Percentiles rank a stretch among this genome's conserved stretches.
Conservation (phyloP, 805 yeast species). For the Candida sanyiensis region DNA sequence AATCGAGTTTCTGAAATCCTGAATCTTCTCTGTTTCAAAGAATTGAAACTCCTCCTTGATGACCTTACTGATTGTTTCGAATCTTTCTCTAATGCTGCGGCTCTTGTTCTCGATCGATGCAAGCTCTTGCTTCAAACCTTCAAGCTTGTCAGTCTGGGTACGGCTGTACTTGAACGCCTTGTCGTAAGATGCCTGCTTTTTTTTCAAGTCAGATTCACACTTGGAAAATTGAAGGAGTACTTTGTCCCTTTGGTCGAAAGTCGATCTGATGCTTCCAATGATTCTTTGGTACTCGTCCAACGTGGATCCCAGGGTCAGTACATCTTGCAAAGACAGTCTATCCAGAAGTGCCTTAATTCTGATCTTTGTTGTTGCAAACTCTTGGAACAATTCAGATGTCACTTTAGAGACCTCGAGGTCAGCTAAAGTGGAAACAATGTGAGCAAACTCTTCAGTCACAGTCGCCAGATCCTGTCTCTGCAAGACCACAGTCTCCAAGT, state of each 20-base stretch:
- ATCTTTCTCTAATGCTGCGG: conserved; percentile 48
- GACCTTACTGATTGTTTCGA: conserved; percentile 55
- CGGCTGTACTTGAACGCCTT: conserved; percentile 40
- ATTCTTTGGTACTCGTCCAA: conserved; percentile 81
- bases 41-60: conserved; percentile 60
- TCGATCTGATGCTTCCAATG: conserved; percentile 66
- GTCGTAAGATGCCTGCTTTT: conserved; percentile 42
- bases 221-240: conserved; percentile 40
- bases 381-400: conserved; percentile 55
- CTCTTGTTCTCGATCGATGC: conserved; percentile 48
- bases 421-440: conserved; percentile 52
- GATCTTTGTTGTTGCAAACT: conserved; percentile 67
- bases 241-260: conserved; percentile 70
- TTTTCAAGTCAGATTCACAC: conserved; percentile 44
- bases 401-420: conserved; percentile 68
- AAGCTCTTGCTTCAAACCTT: conserved; percentile 53
- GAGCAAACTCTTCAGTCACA: conserved; percentile 63
- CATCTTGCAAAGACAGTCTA: conserved; percentile 77
- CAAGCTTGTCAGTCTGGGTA: conserved; percentile 59
- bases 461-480: conserved; percentile 71
- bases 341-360: conserved; percentile 69
- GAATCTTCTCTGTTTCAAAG: conserved; percentile 71
- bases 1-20: conserved; percentile 81
- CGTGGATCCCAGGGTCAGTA: conserved; percentile 79
- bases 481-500: conserved; percentile 65